Evolutionary conservation across 2,329 filamentous ascomycete genomes (phyloP), one percentile per base, ranked within the genome.

Genomic region (Botryosphaeria agaves): DNA sequence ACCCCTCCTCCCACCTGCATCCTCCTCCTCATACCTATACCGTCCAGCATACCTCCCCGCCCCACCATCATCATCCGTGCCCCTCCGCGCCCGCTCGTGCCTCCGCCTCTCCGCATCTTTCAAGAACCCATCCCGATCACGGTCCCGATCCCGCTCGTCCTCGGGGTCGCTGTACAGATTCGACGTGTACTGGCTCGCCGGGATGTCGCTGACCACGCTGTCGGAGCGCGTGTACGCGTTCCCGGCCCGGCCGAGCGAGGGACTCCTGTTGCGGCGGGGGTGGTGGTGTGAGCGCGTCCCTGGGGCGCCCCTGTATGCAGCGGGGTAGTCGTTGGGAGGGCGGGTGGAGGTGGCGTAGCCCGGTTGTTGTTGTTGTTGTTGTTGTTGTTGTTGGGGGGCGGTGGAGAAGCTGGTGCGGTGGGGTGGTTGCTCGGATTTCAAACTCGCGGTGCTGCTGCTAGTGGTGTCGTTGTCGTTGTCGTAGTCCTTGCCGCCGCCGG

Each of bases 401-500:
- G 29, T 5, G 35, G 33, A 15, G 31, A 27, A 15, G 31, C 26
- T 8, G 36, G 36, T 35, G n/a, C 33, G 29, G 4, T 34, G 29
- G 2, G 32, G 18, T 31, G 5, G 34, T n/a, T n/a, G n/a, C 18
- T 20, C 36, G 32, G 12, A 29, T 34, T 11, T 26, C 14, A 16
- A 26, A 17, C 28, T 27, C 5, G n/a, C 18, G 18, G n/a, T 27
- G 21, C 21, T 23, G 21, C 12, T 23, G 9, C 11, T n/a, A 14
- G 11, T 19, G 15, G 8, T 32, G 19, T 38, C 44, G 14, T 30
- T 24, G 23, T 41, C 38, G 7, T 59, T 59, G 11, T 62, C 57
- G 35, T 72, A 66, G 3, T 57, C 46, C 45, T 72, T 76, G 5
- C 71, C 72, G 16, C 52, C 57, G 7, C 71, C 71, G 11, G 70